phyloP scores from a whole-genome alignment of 2,329 filamentous ascomycete species.

The Pseudogymnoascus pannorum region DNA sequence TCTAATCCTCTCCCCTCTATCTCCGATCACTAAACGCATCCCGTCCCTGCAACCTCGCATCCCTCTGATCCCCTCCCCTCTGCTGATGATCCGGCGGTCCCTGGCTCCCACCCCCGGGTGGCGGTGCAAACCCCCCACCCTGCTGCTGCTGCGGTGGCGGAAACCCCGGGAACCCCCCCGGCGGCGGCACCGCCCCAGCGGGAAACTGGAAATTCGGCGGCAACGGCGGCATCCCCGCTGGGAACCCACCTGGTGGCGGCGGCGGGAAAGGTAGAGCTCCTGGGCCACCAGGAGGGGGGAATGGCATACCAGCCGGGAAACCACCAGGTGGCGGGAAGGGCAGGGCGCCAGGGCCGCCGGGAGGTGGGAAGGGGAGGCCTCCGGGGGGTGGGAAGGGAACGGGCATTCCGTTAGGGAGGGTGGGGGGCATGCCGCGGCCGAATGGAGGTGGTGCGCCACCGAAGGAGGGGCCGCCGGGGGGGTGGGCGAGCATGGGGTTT shows the following conservation, averaged over 20 bases:
- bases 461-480: constrained; percentile 42
- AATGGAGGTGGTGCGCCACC: constrained; percentile 45
- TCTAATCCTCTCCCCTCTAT: not conserved
- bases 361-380: constrained; percentile 38
- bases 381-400: constrained; percentile 25
- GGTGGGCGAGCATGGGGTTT: constrained; percentile 74
- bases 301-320: constrained; percentile 14
- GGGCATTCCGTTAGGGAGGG: constrained; percentile 32
- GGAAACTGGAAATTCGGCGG: constrained; percentile 45
- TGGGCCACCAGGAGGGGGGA: constrained; percentile 15
- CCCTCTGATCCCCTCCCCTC: not conserved
- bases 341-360: constrained; percentile 28
- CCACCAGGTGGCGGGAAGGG: constrained; percentile 13
- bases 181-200: constrained; percentile 37
- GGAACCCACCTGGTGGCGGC: not conserved
- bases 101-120: not conserved
- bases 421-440: constrained; percentile 26
- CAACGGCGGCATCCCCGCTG: constrained; percentile 22
- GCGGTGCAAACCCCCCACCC: not conserved
- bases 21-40: constrained; percentile 10
- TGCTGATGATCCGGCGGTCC: constrained; percentile 1
- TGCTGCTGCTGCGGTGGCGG: constrained; percentile 16
- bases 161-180: constrained; percentile 19
- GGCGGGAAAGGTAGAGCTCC: constrained; percentile 10
- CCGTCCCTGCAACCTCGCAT: constrained; percentile 1